A percentile compares a stretch with the other conserved stretches of the same genome.
These are phyloP conservation scores for Blakeslea trispora DNA, from an alignment of 371 early-diverging fungal species.

Conservation along the genomic window DNA sequence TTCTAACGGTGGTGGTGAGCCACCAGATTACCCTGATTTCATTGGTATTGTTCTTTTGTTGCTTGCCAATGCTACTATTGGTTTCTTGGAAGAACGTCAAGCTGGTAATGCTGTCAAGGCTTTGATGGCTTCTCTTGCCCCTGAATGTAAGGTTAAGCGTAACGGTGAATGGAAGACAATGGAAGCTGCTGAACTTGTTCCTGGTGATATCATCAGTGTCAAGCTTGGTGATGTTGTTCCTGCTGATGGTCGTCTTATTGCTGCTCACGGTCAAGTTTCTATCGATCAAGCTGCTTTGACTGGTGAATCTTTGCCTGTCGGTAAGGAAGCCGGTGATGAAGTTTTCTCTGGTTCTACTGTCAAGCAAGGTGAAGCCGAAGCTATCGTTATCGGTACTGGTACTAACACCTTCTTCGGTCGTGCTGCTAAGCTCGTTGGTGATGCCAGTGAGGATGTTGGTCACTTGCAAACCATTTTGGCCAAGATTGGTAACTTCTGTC, in stretches of 20 bases:
- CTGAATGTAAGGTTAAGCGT: slow-evolving; percentile 63
- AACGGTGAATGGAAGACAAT: slow-evolving; percentile 47
- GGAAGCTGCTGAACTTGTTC: slow-evolving; percentile 56
- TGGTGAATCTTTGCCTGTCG: slow-evolving; percentile 71
- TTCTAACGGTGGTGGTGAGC: slow-evolving; percentile 59
- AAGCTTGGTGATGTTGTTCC: slow-evolving; percentile 75
- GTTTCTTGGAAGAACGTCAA: slow-evolving; percentile 76
- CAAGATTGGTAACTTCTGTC: slow-evolving; percentile 84
- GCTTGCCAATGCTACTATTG: slow-evolving; percentile 76
- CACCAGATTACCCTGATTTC: slow-evolving; percentile 78
- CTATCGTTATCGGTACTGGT: slow-evolving; percentile 81
- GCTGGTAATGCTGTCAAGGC: slow-evolving; percentile 72
- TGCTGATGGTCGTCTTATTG: slow-evolving; percentile 61
- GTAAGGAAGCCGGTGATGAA: slow-evolving; percentile 63
- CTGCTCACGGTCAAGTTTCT: slow-evolving; percentile 46
- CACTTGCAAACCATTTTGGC: slow-evolving; percentile 82
- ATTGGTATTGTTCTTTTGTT: slow-evolving; percentile 73
- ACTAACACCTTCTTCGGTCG: slow-evolving; percentile 82
- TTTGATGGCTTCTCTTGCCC: slow-evolving; percentile 68
- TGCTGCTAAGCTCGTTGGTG: slow-evolving; percentile 74
- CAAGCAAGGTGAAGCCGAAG: slow-evolving; percentile 86
- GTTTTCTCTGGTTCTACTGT: slow-evolving; percentile 76
- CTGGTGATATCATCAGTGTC: slow-evolving; percentile 69
- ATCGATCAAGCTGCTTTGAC: slow-evolving; percentile 79
- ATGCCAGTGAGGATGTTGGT: slow-evolving; percentile 74